Percentiles rank a stretch among this genome's conserved stretches.
phyloP scores from a whole-genome alignment of 768 basidiomycete species.

The Auricularia auricula-judae region DNA sequence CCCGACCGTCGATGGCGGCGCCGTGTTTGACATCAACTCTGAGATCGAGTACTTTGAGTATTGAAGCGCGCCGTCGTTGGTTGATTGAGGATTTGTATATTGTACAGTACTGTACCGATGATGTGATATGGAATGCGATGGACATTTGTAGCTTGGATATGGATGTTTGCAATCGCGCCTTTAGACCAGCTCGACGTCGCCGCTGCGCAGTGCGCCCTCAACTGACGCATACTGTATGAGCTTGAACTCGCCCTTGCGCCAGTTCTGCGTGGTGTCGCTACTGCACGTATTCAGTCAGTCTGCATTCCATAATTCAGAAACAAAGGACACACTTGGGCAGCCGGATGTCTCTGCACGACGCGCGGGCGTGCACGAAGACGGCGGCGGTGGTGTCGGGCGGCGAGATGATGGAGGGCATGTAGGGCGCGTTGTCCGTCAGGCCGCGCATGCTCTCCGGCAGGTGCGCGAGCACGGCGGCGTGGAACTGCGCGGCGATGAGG shows the following conservation, averaged over 20 bases:
- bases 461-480: constrained; percentile 68
- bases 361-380: background rate
- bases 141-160: too few species aligned
- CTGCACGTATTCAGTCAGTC: background rate
- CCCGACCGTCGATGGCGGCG: background rate
- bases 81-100: too few species aligned
- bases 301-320: background rate
- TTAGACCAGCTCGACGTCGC: background rate
- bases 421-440: constrained; percentile 50
- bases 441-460: constrained; percentile 68
- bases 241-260: background rate
- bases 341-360: background rate
- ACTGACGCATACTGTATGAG: background rate
- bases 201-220: background rate
- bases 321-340: background rate
- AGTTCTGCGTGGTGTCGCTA: background rate
- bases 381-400: background rate
- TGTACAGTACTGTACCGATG: too few species aligned
- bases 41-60: background rate
- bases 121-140: too few species aligned
- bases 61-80: background rate
- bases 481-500: constrained; percentile 68
- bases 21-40: background rate
- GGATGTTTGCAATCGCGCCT: background rate
- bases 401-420: background rate